These are phyloP conservation scores for Gyrodon lividus DNA, from an alignment of 768 basidiomycete genomes.

Conservation along the genomic window DNA sequence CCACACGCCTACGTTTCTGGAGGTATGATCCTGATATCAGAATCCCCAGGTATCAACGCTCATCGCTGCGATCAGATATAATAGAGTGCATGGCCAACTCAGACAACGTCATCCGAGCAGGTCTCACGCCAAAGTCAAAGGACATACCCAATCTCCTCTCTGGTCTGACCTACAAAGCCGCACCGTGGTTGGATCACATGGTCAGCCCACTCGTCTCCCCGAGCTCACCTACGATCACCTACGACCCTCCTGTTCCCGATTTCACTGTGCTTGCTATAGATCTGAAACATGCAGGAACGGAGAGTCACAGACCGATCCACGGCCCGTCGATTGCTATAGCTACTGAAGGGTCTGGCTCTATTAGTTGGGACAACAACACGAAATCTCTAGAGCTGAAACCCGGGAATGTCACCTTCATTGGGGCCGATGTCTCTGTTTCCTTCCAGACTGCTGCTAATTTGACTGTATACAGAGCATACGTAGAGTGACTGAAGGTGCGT, in stretches of 20 bases:
- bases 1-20: conserved; percentile 96
- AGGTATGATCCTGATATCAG: conserved; percentile 47
- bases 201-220: conserved; percentile 59
- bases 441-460: conserved; percentile 38
- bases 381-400: conserved; percentile 42
- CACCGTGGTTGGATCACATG: conserved; percentile 64
- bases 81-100: conserved; percentile 99
- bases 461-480: conserved; percentile 31
- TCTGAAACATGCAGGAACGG: conserved; percentile 43
- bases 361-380: conserved; percentile 46
- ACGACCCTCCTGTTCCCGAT: conserved; percentile 92
- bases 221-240: conserved; percentile 48
- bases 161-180: conserved; percentile 82
- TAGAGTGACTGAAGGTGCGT: conserved; percentile 1
- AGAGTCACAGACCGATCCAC: conserved; percentile 59
- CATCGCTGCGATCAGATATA: conserved; percentile 59
- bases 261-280: conserved; percentile 79
- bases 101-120: conserved; percentile 98
- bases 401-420: conserved; percentile 84
- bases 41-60: neutral
- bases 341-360: conserved; percentile 61
- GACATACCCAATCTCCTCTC: conserved; percentile 89
- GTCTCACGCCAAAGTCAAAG: conserved; percentile 93
- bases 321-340: conserved; percentile 88
- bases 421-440: conserved; percentile 59